Evolutionary conservation across 257 asterid genomes (phyloP).

Genomic region (Cruciata laevipes): DNA sequence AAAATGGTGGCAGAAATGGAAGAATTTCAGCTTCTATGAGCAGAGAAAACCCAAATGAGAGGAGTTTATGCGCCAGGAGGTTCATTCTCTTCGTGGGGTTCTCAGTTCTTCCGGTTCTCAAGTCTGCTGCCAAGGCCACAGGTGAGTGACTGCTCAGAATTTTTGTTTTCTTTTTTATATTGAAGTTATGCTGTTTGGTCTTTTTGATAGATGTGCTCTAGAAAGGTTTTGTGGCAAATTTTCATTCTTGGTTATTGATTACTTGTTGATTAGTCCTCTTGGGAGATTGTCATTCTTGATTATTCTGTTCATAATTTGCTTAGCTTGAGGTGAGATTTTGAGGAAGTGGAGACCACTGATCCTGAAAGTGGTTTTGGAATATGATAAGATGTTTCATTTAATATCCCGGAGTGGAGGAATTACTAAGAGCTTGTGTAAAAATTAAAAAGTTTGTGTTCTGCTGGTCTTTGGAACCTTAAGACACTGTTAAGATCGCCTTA

Average conservation of each 20-base stretch:
- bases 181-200: background rate
- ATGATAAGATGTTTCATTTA: background rate
- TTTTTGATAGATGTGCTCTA: background rate
- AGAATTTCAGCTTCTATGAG: conserved; percentile 25
- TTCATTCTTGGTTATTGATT: background rate
- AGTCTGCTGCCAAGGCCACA: conserved; percentile 28
- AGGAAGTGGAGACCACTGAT: background rate
- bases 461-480: background rate
- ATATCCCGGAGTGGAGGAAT: background rate
- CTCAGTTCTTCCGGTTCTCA: conserved; percentile 46
- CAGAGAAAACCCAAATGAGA: conserved; percentile 30
- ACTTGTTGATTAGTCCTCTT: background rate
- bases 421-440: background rate
- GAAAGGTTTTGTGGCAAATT: background rate
- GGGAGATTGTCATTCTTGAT: background rate
- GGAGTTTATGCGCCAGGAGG: conserved; percentile 38
- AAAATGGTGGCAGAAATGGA: conserved; percentile 21
- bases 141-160: conserved; percentile 20
- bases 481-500: too few species aligned
- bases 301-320: background rate
- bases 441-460: background rate
- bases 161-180: background rate
- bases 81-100: conserved; percentile 49
- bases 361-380: background rate
- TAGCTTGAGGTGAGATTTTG: background rate